These are phyloP conservation scores for Aureobasidium mangrovei DNA, from an alignment of 2,329 filamentous ascomycete species.

Conservation along the genomic window DNA sequence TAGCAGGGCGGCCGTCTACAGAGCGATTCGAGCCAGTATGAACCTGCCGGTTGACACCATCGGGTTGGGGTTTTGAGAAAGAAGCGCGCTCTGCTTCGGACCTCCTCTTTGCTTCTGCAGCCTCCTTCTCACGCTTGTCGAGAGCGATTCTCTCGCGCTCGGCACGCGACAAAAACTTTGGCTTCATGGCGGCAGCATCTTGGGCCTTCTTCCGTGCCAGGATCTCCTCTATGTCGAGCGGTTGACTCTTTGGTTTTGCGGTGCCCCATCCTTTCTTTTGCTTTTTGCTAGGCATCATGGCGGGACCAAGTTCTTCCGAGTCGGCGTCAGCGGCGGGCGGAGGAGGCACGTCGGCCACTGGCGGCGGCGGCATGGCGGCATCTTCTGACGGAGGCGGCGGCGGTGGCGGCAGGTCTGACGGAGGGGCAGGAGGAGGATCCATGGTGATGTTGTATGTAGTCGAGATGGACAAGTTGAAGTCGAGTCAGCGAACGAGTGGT, in stretches of 20 bases:
- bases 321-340: constrained; percentile 12
- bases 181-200: constrained; percentile 76
- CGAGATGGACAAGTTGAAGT: neutral
- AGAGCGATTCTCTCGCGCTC: constrained; percentile 72
- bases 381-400: constrained; percentile 19
- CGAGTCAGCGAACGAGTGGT: neutral
- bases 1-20: constrained; percentile 22
- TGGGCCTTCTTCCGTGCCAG: constrained; percentile 77
- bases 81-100: constrained; percentile 31
- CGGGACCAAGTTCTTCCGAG: constrained; percentile 7
- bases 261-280: constrained; percentile 38
- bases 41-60: constrained; percentile 13
- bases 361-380: constrained; percentile 19
- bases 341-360: constrained; percentile 14
- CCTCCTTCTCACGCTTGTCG: constrained; percentile 67
- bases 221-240: constrained; percentile 77
- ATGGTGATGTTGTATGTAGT: neutral
- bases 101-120: constrained; percentile 52
- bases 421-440: constrained; percentile 19
- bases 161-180: constrained; percentile 77
- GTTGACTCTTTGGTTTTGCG: constrained; percentile 34
- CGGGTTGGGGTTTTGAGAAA: constrained; percentile 13
- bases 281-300: constrained; percentile 27
- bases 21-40: constrained; percentile 10
- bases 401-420: constrained; percentile 18